Evolutionary conservation across 2,329 filamentous ascomycete genomes (phyloP), one percentile per base, ranked within the genome.

Genomic region (Chaetomium sp.): DNA sequence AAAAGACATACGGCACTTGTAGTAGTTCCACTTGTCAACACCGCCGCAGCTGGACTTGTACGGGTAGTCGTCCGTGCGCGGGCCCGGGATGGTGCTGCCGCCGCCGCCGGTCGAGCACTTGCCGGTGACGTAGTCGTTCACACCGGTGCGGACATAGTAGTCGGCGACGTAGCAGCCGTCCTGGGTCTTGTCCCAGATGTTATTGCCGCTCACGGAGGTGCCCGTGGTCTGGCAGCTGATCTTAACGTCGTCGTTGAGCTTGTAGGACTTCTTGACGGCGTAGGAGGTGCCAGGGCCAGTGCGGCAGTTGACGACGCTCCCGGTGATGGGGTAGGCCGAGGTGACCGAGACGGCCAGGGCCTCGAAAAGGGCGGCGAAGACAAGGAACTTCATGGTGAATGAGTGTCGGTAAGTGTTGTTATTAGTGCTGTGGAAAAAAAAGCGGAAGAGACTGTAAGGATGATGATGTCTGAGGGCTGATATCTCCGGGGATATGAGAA

Each of bases 161-260:
- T 61, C 59, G 48, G 59, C 37, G 10, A 62, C 60, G 52, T 58
- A 62, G 60, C 61, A 62, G 34, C 57, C 55, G 43, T 62, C 53
- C 10, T n/a, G 11, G 10, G 61, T 62, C 55, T 59, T 61, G 49
- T 62, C 61, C 61, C 61, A 62, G 55, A 62, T 58, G 52, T 14
- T 55, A 56, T 62, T 58, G 51, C 61, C 61, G 11, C 59, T 49
- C 35, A 62, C 43, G 32, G 12, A 38, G 10, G 48, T 49, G 41
- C 61, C 61, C 9, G 33, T 3, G 11, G 56, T 60, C 36, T 62
- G 61, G 56, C 61, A 62, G 42, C 37, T 52, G 33, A 62, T 51
- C 12, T 38, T 56, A 40, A 62, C 46, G 33, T 58, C 58, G 7
- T 27, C 10, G 38, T 54, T 57, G 47, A 55, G 57, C 12, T 27